Percentiles rank a stretch among this genome's conserved stretches.
These are phyloP conservation scores for Nicotiana attenuata DNA, from an alignment of 257 asterid species.

Conservation along the genomic window DNA sequence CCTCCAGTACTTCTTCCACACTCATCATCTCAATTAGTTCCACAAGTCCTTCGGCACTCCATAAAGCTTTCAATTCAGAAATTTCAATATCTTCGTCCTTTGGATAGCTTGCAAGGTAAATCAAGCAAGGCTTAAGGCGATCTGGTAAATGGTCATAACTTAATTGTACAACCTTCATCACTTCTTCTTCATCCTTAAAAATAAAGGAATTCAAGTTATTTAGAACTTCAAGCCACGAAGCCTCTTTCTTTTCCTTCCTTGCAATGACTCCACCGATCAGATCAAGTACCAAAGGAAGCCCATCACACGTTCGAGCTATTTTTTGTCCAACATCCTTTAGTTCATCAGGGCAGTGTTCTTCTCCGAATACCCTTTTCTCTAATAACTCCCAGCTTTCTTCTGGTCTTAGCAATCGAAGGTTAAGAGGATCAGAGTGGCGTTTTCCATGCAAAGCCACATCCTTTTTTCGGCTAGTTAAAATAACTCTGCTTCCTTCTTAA, in stretches of 20 bases:
- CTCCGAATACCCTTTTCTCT: slow-evolving; percentile 8
- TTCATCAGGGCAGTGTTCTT: slow-evolving; percentile 16
- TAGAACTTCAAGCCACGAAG: slow-evolving; percentile 14
- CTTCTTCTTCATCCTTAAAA: slow-evolving; percentile 4
- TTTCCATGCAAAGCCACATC: slow-evolving; percentile 6
- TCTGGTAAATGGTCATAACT: slow-evolving; percentile 24
- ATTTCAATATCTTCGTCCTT: slow-evolving; percentile 13
- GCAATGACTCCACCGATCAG: slow-evolving; percentile 19
- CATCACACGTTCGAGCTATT: slow-evolving; percentile 15
- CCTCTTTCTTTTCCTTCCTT: slow-evolving; percentile 9
- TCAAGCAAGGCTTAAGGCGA: slow-evolving; percentile 25
- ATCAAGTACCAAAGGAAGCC: slow-evolving; percentile 24
- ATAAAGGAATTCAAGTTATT: slow-evolving; percentile 1
- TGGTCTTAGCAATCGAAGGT: not conserved
- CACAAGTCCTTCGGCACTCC: slow-evolving; percentile 31
- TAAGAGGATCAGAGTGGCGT: not conserved
- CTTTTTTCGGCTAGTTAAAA: slow-evolving; percentile 4
- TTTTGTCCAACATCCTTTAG: slow-evolving; percentile 11
- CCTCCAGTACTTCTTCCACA: not conserved
- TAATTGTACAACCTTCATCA: slow-evolving; percentile 16
- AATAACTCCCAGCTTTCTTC: slow-evolving; percentile 20
- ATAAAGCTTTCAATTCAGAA: slow-evolving; percentile 7
- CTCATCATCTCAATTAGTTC: not conserved
- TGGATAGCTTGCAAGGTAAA: slow-evolving; percentile 25
- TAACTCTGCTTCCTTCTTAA: slow-evolving; percentile 5